These are phyloP conservation scores for Schwanniomyces yamadae DNA, from an alignment of 805 yeast species.

Conservation along the genomic window DNA sequence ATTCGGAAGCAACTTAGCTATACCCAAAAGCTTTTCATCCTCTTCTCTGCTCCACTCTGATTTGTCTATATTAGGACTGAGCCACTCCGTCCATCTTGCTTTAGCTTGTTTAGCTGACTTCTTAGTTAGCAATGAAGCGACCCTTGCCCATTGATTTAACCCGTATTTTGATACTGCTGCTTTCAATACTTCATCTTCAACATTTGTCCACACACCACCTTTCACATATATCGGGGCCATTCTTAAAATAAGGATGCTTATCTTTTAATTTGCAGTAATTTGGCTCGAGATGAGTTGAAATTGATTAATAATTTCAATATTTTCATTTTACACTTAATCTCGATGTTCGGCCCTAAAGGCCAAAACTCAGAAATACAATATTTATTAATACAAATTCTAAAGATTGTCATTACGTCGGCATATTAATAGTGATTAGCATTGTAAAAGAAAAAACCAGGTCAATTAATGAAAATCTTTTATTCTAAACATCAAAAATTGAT, in stretches of 20 bases:
- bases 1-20: slow-evolving; percentile 76
- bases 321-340: too few species aligned
- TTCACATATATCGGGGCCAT: slow-evolving; percentile 68
- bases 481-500: slow-evolving; percentile 91
- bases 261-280: too few species aligned
- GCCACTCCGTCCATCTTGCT: slow-evolving; percentile 88
- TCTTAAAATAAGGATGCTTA: too few species aligned
- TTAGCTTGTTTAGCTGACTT: slow-evolving; percentile 91
- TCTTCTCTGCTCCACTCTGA: slow-evolving; percentile 72
- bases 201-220: slow-evolving; percentile 90
- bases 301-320: too few species aligned
- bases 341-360: too few species aligned
- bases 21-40: slow-evolving; percentile 65
- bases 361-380: too few species aligned
- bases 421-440: too few species aligned
- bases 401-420: too few species aligned
- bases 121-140: slow-evolving; percentile 78
- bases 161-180: slow-evolving; percentile 96
- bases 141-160: slow-evolving; percentile 90
- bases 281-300: too few species aligned
- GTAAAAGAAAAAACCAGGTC: too few species aligned
- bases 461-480: slow-evolving; percentile 46
- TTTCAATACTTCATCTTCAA: slow-evolving; percentile 78
- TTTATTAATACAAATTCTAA: too few species aligned
- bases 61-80: slow-evolving; percentile 69